Conservation (phyloP, 192 early-diverging fungal genomes). For the Spizellomyces sp. region DNA sequence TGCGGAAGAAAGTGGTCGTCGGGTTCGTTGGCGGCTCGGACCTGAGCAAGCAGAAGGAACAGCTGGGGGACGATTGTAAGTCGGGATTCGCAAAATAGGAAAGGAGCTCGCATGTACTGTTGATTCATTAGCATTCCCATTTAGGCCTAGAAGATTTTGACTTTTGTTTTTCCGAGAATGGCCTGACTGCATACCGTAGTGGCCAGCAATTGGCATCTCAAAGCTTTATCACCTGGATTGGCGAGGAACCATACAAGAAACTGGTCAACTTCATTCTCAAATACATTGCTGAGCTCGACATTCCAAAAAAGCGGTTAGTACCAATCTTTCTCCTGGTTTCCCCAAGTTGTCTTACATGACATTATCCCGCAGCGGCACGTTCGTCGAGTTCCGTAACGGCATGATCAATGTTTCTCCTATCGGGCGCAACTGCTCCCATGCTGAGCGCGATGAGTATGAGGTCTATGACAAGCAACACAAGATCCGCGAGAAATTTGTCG, state of each 20-base stretch:
- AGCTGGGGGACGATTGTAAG: conserved; percentile 82
- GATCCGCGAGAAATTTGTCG: conserved; percentile 86
- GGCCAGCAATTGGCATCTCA: conserved; percentile 72
- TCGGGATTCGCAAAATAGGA: background rate
- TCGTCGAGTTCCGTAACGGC: conserved; percentile 97
- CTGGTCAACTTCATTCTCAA: conserved; percentile 90
- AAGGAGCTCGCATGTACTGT: background rate
- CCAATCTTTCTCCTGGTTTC: background rate
- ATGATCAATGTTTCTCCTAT: conserved; percentile 99
- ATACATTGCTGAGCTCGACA: conserved; percentile 93
- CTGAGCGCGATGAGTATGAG: conserved; percentile 92
- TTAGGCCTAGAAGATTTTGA: conserved; percentile 85
- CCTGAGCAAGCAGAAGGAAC: conserved; percentile 91
- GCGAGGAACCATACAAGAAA: conserved; percentile 91
- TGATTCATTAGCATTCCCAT: too few species aligned
- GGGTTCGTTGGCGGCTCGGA: conserved; percentile 98
- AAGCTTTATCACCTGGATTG: conserved; percentile 89
- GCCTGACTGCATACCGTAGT: conserved; percentile 86
- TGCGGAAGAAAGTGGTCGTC: conserved; percentile 88
- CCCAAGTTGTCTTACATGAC: background rate
- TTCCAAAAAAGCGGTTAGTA: conserved; percentile 88
- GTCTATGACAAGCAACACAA: conserved; percentile 83
- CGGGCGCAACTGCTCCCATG: conserved; percentile 88
- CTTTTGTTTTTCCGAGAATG: conserved; percentile 97
- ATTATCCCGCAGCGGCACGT: conserved; percentile 74